A percentile compares a stretch with the other conserved stretches of the same genome.
phyloP scores from a whole-genome alignment of 2,329 filamentous ascomycete species.

The Dactylellina sp. region DNA sequence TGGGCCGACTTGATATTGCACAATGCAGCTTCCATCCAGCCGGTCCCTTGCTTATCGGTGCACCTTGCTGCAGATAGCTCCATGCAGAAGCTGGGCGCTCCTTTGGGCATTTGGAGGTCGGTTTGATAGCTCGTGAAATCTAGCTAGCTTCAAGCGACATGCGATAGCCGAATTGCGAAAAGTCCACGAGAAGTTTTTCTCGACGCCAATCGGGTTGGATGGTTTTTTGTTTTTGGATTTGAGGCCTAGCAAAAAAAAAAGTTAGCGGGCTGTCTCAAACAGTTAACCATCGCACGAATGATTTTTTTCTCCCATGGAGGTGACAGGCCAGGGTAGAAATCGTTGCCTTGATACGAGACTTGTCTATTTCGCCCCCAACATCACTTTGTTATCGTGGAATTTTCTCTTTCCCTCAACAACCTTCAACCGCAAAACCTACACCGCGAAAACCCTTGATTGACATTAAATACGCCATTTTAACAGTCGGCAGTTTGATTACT shows the following conservation, averaged over 20 bases:
- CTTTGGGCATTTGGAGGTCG: no score
- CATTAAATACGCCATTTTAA: neutral
- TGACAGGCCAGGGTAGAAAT: constrained; percentile 21
- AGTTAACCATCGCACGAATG: constrained; percentile 10
- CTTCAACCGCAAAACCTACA: neutral
- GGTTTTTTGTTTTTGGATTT: constrained; percentile 11
- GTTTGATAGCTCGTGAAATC: constrained; percentile 17
- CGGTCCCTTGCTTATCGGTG: constrained; percentile 57
- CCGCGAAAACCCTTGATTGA: constrained; percentile 12
- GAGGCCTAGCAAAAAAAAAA: constrained; percentile 15
- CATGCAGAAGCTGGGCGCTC: constrained; percentile 17
- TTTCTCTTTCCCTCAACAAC: constrained; percentile 26
- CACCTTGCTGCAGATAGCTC: constrained; percentile 24
- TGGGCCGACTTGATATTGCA: constrained; percentile 37
- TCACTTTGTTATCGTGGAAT: constrained; percentile 36
- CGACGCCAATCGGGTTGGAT: constrained; percentile 15
- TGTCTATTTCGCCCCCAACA: constrained; percentile 30
- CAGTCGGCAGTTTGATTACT: constrained; percentile 11
- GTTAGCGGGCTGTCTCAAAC: constrained; percentile 22
- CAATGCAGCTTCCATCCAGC: constrained; percentile 2
- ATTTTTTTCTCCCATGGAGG: constrained; percentile 24
- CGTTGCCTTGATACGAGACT: constrained; percentile 40
- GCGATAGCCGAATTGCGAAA: constrained; percentile 57
- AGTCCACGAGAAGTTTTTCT: constrained; percentile 45
- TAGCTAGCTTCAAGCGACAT: constrained; percentile 34